A percentile compares a stretch with the other conserved stretches of the same genome.
These are phyloP conservation scores for Teunomyces barrocoloradensis DNA, from an alignment of 805 yeast genomes.

Conservation along the genomic window DNA sequence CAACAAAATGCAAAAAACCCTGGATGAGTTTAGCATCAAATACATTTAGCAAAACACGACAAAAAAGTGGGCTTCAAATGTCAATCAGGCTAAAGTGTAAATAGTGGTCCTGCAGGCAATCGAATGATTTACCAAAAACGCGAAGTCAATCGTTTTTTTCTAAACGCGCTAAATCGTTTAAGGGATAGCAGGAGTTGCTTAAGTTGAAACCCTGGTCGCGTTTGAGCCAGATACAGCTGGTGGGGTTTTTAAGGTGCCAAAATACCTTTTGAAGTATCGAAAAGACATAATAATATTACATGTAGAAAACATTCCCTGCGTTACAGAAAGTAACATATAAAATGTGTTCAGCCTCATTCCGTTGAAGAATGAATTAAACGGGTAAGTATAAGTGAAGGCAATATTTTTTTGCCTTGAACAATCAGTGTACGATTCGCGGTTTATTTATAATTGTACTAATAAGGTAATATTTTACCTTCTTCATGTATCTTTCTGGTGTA, in stretches of 20 bases:
- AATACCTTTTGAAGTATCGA: not conserved
- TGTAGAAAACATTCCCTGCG: too few species aligned
- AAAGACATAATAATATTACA: too few species aligned
- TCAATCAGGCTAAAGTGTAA: not conserved
- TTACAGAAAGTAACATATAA: too few species aligned
- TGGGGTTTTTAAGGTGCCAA: not conserved
- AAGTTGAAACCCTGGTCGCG: not conserved
- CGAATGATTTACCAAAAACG: not conserved
- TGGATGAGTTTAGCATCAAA: not conserved
- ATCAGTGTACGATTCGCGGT: not conserved
- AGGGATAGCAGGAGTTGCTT: not conserved
- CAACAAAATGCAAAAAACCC: not conserved
- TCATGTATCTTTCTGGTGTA: not conserved
- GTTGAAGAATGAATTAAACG: too few species aligned
- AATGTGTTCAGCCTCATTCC: too few species aligned
- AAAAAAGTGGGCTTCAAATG: not conserved
- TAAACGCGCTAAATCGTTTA: not conserved
- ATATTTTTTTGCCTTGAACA: not conserved
- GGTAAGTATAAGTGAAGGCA: not conserved
- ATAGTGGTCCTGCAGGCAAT: not conserved
- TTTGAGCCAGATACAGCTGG: not conserved
- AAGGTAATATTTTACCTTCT: not conserved
- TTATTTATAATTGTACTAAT: not conserved
- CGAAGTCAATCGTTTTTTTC: not conserved
- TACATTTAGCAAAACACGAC: not conserved